A percentile compares a stretch with the other conserved stretches of the same genome.
Conservation (phyloP, 345 rosid genomes). For the Stellera chamaejasme region DNA sequence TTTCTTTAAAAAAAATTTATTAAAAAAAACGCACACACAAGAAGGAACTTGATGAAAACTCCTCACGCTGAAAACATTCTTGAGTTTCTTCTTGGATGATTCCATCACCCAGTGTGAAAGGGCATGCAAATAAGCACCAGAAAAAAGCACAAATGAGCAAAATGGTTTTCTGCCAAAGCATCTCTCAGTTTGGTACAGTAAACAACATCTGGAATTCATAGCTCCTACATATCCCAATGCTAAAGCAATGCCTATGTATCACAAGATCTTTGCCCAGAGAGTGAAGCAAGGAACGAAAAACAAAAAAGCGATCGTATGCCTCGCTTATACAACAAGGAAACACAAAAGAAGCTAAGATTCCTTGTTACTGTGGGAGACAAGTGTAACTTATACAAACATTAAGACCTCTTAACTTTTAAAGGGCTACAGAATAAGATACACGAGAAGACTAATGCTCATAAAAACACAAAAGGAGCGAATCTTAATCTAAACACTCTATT, state of each 20-base stretch:
- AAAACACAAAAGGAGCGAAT: background rate
- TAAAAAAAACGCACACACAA: constrained; percentile 6
- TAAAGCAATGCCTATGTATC: constrained; percentile 11
- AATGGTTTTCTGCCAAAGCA: constrained; percentile 25
- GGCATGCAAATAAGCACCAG: constrained; percentile 23
- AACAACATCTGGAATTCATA: constrained; percentile 28
- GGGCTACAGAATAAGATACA: background rate
- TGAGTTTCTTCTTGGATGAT: constrained; percentile 29
- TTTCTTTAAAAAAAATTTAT: too few relatives aligned
- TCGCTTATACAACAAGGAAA: constrained; percentile 45
- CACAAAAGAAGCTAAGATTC: constrained; percentile 19
- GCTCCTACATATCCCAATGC: constrained; percentile 6
- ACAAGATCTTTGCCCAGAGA: constrained; percentile 16
- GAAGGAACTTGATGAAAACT: background rate
- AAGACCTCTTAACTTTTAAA: background rate
- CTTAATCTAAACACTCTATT: background rate
- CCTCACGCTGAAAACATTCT: constrained; percentile 30
- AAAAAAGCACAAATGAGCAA: constrained; percentile 24
- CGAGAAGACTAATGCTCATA: background rate
- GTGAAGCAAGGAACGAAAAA: constrained; percentile 33
- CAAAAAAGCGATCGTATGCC: constrained; percentile 1
- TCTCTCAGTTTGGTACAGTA: constrained; percentile 18
- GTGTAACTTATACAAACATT: constrained; percentile 8
- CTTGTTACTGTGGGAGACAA: constrained; percentile 10
- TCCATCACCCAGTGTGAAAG: constrained; percentile 16